These are phyloP conservation scores for Hibiscus mutabilis DNA, from an alignment of 345 rosid species.

Conservation along the genomic window DNA sequence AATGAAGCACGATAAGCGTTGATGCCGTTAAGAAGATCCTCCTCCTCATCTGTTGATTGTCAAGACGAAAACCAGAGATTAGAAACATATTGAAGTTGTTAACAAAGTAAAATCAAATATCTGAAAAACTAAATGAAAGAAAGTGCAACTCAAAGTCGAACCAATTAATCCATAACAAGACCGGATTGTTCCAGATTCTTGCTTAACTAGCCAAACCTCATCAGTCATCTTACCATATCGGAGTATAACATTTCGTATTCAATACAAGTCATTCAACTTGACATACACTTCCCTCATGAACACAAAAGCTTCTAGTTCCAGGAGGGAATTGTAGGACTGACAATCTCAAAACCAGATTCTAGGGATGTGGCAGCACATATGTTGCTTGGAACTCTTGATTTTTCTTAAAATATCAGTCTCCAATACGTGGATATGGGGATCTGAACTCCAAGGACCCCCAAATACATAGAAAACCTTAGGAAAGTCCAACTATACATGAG, in stretches of 20 bases:
- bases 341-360: too few relatives aligned
- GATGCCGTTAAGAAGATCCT: slow-evolving; percentile 53
- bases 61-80: background rate
- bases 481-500: too few relatives aligned
- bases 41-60: slow-evolving; percentile 52
- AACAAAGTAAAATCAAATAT: background rate
- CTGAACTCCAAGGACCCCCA: too few relatives aligned
- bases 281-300: background rate
- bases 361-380: too few relatives aligned
- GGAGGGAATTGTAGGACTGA: background rate
- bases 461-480: too few relatives aligned
- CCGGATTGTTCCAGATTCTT: background rate
- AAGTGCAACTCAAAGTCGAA: background rate
- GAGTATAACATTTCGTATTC: background rate
- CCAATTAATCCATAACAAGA: background rate
- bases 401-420: too few relatives aligned
- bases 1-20: slow-evolving; percentile 55
- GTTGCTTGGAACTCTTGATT: too few relatives aligned
- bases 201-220: background rate
- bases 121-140: background rate
- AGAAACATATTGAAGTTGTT: background rate
- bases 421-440: too few relatives aligned
- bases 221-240: background rate
- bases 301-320: background rate
- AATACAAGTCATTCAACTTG: background rate